Conservation (phyloP, 129 eudicot species). For the Gnaphalium uliginosum region DNA sequence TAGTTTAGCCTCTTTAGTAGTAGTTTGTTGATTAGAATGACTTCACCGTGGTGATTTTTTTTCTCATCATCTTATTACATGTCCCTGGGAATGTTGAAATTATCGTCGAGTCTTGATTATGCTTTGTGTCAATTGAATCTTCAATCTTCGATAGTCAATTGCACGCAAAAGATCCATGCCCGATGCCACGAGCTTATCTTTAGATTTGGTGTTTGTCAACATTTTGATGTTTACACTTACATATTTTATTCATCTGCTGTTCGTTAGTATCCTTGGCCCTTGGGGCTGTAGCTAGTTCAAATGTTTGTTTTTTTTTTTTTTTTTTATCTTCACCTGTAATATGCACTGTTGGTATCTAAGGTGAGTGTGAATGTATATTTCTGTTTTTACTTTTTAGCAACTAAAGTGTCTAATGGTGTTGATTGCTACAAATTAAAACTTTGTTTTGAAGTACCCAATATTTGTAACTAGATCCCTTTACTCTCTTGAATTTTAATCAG, state of each 20-base stretch:
- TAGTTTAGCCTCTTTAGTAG: not conserved
- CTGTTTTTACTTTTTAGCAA: too few species aligned
- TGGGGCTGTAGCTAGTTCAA: not conserved
- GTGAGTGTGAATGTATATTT: too few species aligned
- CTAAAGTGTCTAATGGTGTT: too few species aligned
- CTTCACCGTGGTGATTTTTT: too few species aligned
- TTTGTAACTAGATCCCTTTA: not conserved
- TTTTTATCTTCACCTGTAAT: not conserved
- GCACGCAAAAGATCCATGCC: not conserved
- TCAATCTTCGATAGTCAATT: slow-evolving; percentile 3
- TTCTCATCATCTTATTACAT: not conserved
- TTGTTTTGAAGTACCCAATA: not conserved
- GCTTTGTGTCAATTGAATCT: not conserved
- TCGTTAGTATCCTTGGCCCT: not conserved
- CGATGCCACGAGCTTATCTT: not conserved
- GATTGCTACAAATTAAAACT: not conserved
- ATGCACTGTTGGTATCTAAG: not conserved
- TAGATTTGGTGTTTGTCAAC: not conserved
- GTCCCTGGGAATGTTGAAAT: not conserved
- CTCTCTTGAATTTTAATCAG: not conserved
- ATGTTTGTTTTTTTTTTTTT: not conserved
- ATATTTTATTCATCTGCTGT: not conserved
- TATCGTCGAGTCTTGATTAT: slow-evolving; percentile 16
- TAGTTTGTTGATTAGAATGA: slow-evolving; percentile 2
- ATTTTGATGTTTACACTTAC: not conserved